These are phyloP conservation scores for bread wheat (Triticum aestivum) DNA, from an alignment of 176 grass and related monocot species.

Conservation along the genomic window IWGSC_CS_RefSeq_v2.1 NC_057800.1:751244913-751245412, in stretches of 20 bases:
- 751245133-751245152: background rate
- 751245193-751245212: background rate
- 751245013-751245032: background rate
- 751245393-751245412: no score
- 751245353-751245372: no score
- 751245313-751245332: no score
- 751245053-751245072: background rate
- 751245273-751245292: background rate
- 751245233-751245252: background rate
- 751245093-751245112: conserved; percentile 6
- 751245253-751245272: background rate
- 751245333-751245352: no score
- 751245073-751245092: background rate
- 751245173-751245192: background rate
- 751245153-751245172: background rate
- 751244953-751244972: no score
- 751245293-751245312: background rate
- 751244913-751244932: no score
- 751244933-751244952: no score
- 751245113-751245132: background rate
- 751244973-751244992: no score
- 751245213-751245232: background rate
- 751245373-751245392: no score
- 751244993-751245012: background rate
- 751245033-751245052: background rate